These are phyloP conservation scores for Exutisphaerella laricina DNA, from an alignment of 2,329 filamentous ascomycete species.

Conservation along the genomic window DNA sequence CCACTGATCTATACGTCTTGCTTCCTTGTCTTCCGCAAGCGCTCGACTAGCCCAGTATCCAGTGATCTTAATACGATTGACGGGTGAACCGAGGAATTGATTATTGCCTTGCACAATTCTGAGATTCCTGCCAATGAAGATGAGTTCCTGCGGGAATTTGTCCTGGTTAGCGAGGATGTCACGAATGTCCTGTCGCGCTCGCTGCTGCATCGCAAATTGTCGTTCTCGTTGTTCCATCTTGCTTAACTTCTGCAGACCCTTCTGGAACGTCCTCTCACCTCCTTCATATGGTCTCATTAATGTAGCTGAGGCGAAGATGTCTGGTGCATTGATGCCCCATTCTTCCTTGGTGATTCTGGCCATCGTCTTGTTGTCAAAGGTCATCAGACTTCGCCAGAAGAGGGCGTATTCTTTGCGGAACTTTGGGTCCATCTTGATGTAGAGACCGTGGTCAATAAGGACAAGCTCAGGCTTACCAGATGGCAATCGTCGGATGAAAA, in stretches of 20 bases:
- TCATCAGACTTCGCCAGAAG: constrained; percentile 92
- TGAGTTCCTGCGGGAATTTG: constrained; percentile 82
- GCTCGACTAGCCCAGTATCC: constrained; percentile 83
- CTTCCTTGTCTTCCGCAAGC: constrained; percentile 66
- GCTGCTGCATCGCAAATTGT: constrained; percentile 75
- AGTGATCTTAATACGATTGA: constrained; percentile 90
- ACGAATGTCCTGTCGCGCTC: constrained; percentile 66
- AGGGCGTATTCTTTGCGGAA: constrained; percentile 81
- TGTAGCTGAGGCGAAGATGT: constrained; percentile 87
- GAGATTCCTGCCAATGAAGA: constrained; percentile 88
- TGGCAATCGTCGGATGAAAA: constrained; percentile 83
- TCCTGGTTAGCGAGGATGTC: constrained; percentile 77
- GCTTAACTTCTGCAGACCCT: constrained; percentile 46
- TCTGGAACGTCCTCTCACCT: constrained; percentile 62
- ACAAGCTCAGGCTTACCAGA: constrained; percentile 83
- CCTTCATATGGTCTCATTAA: constrained; percentile 87
- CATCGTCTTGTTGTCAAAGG: constrained; percentile 83
- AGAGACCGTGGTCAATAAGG: constrained; percentile 93
- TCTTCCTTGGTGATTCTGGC: constrained; percentile 60
- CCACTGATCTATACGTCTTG: constrained; percentile 58
- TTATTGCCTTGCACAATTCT: constrained; percentile 92
- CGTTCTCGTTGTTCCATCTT: constrained; percentile 52
- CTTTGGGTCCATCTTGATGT: constrained; percentile 78
- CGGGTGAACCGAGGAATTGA: constrained; percentile 80
- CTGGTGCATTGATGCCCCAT: constrained; percentile 86